Conservation (phyloP, 805 yeast genomes). For the Candida manassasensis region DNA sequence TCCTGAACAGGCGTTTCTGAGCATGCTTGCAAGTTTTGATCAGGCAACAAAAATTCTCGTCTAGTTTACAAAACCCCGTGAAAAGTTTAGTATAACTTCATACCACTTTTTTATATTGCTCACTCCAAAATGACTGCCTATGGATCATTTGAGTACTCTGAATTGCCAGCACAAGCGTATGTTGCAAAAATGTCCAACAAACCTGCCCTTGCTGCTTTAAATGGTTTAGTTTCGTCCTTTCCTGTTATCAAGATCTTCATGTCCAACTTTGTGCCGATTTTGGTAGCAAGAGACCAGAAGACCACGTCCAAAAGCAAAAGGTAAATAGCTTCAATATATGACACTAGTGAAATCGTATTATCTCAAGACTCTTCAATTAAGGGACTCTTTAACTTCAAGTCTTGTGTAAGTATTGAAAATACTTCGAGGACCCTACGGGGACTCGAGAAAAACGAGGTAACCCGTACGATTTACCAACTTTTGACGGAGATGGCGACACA, state of each 20-base stretch:
- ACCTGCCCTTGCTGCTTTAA: conserved; percentile 56
- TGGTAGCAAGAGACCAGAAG: conserved; percentile 41
- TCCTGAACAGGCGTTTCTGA: conserved; percentile 4
- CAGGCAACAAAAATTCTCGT: neutral
- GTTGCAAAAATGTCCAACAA: conserved; percentile 48
- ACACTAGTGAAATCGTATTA: too few relatives aligned
- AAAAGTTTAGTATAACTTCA: too few relatives aligned
- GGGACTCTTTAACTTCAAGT: conserved; percentile 1
- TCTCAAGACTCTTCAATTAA: too few relatives aligned
- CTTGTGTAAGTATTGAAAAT: conserved; percentile 7
- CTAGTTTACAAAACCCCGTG: conserved; percentile 3
- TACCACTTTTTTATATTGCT: too few relatives aligned
- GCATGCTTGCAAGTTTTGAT: conserved; percentile 5
- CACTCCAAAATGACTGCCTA: too few relatives aligned
- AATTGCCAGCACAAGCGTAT: conserved; percentile 40
- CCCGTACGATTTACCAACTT: too few relatives aligned
- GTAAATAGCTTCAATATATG: neutral
- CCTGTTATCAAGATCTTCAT: conserved; percentile 55
- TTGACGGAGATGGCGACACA: too few relatives aligned
- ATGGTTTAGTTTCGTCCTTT: conserved; percentile 54
- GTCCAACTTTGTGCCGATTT: conserved; percentile 56
- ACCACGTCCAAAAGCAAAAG: conserved; percentile 2
- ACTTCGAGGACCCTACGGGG: conserved; percentile 6
- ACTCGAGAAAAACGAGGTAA: conserved; percentile 6
- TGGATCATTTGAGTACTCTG: conserved; percentile 8